These are phyloP conservation scores for Iris macrosiphon DNA, from an alignment of 106 monocot species.

Conservation along the genomic window DNA sequence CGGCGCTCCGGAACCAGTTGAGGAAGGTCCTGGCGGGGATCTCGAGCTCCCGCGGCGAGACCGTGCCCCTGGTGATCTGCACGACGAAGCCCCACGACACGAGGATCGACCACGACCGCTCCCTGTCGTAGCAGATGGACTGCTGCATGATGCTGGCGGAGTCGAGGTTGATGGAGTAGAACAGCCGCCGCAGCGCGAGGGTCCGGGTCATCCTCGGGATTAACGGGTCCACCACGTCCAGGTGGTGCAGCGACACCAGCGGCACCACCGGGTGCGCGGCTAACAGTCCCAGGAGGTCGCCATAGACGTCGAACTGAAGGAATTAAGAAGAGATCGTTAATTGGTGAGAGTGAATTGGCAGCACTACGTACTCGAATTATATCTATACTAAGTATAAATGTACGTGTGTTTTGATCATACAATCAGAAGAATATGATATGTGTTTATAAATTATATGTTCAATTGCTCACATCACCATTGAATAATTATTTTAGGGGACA, in stretches of 20 bases:
- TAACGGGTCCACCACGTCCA: conserved; percentile 67
- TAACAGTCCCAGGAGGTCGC: conserved; percentile 65
- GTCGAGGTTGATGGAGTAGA: conserved; percentile 46
- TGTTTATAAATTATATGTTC: too few relatives aligned
- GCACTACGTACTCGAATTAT: too few relatives aligned
- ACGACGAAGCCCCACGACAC: conserved; percentile 85
- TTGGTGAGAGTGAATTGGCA: too few relatives aligned
- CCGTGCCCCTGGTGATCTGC: conserved; percentile 36
- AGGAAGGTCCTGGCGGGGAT: conserved; percentile 74
- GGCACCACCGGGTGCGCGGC: conserved; percentile 72
- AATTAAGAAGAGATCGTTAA: too few relatives aligned
- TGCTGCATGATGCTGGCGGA: conserved; percentile 69
- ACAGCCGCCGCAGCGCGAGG: conserved; percentile 27
- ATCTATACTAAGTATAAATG: too few relatives aligned
- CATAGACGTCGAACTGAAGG: conserved; percentile 67
- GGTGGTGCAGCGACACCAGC: conserved; percentile 71
- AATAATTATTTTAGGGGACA: too few relatives aligned
- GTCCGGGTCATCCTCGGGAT: conserved; percentile 33
- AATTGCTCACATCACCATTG: too few relatives aligned
- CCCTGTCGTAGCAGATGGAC: conserved; percentile 61
- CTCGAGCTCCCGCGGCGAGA: conserved; percentile 82
- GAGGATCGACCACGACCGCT: conserved; percentile 51
- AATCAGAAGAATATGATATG: too few relatives aligned
- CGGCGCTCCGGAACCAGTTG: conserved; percentile 59
- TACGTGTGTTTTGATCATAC: too few relatives aligned